These are phyloP conservation scores for Auricularia sp. DNA, from an alignment of 768 basidiomycete genomes.

Conservation along the genomic window DNA sequence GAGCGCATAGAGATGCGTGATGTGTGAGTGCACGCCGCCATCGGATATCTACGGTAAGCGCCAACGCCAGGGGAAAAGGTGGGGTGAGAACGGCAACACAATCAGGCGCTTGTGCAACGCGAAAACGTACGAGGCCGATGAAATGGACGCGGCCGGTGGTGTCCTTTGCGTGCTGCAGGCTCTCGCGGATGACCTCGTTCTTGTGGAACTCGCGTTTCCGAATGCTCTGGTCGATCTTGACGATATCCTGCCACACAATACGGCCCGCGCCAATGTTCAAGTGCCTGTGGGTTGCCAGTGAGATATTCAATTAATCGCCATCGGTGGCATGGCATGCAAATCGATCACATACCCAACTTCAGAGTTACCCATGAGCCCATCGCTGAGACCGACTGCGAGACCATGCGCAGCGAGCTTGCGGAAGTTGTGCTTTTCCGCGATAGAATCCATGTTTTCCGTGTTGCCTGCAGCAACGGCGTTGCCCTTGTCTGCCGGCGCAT, in stretches of 20 bases:
- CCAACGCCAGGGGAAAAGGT: too few relatives aligned
- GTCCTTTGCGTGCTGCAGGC: slow-evolving; percentile 69
- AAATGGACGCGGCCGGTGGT: slow-evolving; percentile 79
- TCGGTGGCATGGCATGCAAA: background rate
- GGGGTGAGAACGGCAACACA: background rate
- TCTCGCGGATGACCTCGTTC: slow-evolving; percentile 58
- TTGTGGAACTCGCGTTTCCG: slow-evolving; percentile 83
- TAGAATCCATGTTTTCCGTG: slow-evolving; percentile 83
- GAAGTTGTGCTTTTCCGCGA: slow-evolving; percentile 66
- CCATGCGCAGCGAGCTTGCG: slow-evolving; percentile 76
- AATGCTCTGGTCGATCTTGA: slow-evolving; percentile 86
- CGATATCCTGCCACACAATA: slow-evolving; percentile 96
- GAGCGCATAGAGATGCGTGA: slow-evolving; percentile 79
- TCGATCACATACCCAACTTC: slow-evolving; percentile 73
- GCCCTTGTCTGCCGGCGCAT: slow-evolving; percentile 46
- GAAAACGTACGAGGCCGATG: slow-evolving; percentile 62
- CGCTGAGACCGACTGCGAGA: slow-evolving; percentile 82
- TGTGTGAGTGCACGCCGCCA: slow-evolving; percentile 96
- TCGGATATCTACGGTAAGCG: slow-evolving; percentile 60
- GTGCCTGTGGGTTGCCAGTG: slow-evolving; percentile 43
- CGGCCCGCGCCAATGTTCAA: slow-evolving; percentile 92
- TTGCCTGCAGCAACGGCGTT: slow-evolving; percentile 80
- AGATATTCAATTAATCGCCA: background rate
- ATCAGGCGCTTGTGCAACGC: too few relatives aligned
- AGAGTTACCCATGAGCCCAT: slow-evolving; percentile 96